phyloP scores from a whole-genome alignment of 768 basidiomycete genomes.

The Antrodiella citrinella region DNA sequence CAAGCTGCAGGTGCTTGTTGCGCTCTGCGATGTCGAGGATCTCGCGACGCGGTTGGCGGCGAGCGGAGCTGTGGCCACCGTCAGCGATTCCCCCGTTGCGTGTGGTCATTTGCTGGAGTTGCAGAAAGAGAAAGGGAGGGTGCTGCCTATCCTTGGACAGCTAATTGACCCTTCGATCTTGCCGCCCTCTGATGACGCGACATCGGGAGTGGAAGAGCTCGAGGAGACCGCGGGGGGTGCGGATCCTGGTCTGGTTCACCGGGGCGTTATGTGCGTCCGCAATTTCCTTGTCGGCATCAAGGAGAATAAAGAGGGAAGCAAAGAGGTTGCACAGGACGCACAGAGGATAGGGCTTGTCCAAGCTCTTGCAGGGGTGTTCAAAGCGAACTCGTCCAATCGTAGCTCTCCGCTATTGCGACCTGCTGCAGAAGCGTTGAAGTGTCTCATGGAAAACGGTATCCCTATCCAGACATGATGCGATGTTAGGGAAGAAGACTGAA shows the following conservation, averaged over 20 bases:
- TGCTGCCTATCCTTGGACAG: constrained; percentile 57
- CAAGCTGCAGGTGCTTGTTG: constrained; percentile 74
- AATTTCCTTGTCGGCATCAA: constrained; percentile 48
- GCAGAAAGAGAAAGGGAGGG: constrained; percentile 54
- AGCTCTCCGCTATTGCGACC: constrained; percentile 35
- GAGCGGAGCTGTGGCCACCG: constrained; percentile 78
- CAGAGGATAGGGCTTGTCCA: constrained; percentile 43
- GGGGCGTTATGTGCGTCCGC: constrained; percentile 66
- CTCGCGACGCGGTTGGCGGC: constrained; percentile 81
- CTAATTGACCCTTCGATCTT: constrained; percentile 53
- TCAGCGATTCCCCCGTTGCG: constrained; percentile 54
- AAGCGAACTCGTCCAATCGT: constrained; percentile 28
- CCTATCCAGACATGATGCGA: constrained; percentile 11
- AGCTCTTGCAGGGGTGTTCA: constrained; percentile 44
- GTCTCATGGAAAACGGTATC: constrained; percentile 25
- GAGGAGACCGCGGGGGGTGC: constrained; percentile 4
- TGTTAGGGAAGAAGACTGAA: too few relatives aligned
- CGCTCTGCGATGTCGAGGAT: constrained; percentile 84
- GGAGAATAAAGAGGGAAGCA: constrained; percentile 28
- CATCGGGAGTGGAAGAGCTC: constrained; percentile 27
- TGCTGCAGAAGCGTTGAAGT: constrained; percentile 44
- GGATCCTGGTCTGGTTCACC: constrained; percentile 63
- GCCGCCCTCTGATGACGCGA: constrained; percentile 24
- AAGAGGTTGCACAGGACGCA: constrained; percentile 42
- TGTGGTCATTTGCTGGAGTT: constrained; percentile 58